These are phyloP conservation scores for Saksenaea oblongispora DNA, from an alignment of 371 early-diverging fungal genomes.

Conservation along the genomic window DNA sequence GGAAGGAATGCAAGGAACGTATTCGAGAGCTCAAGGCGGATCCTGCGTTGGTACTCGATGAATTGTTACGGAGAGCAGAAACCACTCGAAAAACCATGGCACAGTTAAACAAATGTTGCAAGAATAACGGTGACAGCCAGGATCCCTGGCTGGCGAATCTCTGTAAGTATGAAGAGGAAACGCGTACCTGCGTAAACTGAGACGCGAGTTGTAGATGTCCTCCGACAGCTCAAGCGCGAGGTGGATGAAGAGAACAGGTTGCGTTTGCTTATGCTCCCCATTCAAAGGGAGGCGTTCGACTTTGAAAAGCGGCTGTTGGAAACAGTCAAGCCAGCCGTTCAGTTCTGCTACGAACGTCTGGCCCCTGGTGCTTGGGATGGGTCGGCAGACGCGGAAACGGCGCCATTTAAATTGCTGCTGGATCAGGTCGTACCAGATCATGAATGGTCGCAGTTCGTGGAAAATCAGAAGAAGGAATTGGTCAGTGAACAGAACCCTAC, in stretches of 20 bases:
- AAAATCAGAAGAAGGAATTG: slow-evolving; percentile 29
- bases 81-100: slow-evolving; percentile 39
- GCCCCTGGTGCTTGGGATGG: slow-evolving; percentile 24
- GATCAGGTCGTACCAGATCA: slow-evolving; percentile 28
- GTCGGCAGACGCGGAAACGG: slow-evolving; percentile 20
- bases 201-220: slow-evolving; percentile 25
- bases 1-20: slow-evolving; percentile 36
- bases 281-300: slow-evolving; percentile 31
- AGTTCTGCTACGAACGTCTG: slow-evolving; percentile 24
- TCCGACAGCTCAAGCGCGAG: slow-evolving; percentile 44
- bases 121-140: slow-evolving; percentile 25
- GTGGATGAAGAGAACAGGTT: slow-evolving; percentile 46
- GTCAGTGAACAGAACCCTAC: slow-evolving; percentile 33
- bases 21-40: slow-evolving; percentile 33
- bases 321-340: slow-evolving; percentile 23
- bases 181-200: background rate
- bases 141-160: slow-evolving; percentile 48
- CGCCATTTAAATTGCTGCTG: slow-evolving; percentile 23
- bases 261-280: slow-evolving; percentile 33
- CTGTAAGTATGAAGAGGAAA: slow-evolving; percentile 24
- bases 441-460: slow-evolving; percentile 36
- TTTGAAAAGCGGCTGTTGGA: slow-evolving; percentile 28
- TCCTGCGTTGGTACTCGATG: slow-evolving; percentile 30
- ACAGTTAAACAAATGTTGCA: slow-evolving; percentile 30
- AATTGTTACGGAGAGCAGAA: slow-evolving; percentile 37